A percentile compares a stretch with the other conserved stretches of the same genome.
Conservation (phyloP, 1,284 basidiomycete species). For the Fomitiporia mediterranea region DNA sequence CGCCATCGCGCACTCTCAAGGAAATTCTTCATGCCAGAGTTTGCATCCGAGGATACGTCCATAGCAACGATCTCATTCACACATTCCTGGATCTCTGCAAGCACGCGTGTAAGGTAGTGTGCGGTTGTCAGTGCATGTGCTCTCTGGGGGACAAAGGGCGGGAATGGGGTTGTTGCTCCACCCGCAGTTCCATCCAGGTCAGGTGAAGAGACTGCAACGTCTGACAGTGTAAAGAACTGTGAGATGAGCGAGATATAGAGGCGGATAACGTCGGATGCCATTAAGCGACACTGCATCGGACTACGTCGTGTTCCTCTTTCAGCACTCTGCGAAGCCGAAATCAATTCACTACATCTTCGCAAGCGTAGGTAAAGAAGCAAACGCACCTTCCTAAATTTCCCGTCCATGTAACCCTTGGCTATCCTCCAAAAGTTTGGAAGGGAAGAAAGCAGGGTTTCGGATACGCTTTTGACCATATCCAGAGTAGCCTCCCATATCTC, state of each 20-base stretch:
- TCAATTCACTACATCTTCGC: too few species aligned
- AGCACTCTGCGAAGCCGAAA: neutral
- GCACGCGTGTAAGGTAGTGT: conserved; percentile 74
- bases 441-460: conserved; percentile 63
- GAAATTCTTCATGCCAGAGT: conserved; percentile 64
- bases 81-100: conserved; percentile 83
- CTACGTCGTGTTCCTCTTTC: conserved; percentile 52
- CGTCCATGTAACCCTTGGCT: conserved; percentile 86
- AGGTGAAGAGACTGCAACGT: conserved; percentile 56
- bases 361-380: too few species aligned
- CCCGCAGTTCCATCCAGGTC: conserved; percentile 26
- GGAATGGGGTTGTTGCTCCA: conserved; percentile 31
- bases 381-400: conserved; percentile 80
- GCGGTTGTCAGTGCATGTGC: conserved; percentile 82
- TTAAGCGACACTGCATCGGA: conserved; percentile 79
- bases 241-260: conserved; percentile 85
- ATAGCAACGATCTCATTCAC: conserved; percentile 77
- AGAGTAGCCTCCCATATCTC: conserved; percentile 81
- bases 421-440: conserved; percentile 95
- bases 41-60: conserved; percentile 76
- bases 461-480: conserved; percentile 66
- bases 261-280: conserved; percentile 89
- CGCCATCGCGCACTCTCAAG: conserved; percentile 85
- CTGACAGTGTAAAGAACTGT: conserved; percentile 86
- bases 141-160: conserved; percentile 68